Conservation (phyloP, 2,329 filamentous ascomycete species). For the Beauveria pseudobassiana region DNA sequence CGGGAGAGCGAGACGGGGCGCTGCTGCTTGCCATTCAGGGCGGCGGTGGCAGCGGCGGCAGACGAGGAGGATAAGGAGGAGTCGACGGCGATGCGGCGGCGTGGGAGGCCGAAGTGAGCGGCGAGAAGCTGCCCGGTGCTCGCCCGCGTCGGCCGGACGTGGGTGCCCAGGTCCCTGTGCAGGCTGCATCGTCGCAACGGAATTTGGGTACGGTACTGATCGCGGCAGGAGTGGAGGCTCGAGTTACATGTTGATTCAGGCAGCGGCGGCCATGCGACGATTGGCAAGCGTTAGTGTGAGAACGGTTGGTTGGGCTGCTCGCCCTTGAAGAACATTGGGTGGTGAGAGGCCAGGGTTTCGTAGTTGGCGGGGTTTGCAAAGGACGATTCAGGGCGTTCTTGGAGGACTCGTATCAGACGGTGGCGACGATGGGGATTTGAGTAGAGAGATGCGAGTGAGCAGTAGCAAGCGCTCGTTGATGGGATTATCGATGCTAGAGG, state of each 20-base stretch:
- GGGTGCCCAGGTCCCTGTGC: conserved; percentile 23
- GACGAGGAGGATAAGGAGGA: conserved; percentile 13
- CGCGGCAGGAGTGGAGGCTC: neutral
- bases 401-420: neutral
- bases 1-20: conserved; percentile 19
- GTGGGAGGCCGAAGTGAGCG: conserved; percentile 30
- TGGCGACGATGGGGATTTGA: neutral
- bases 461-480: neutral
- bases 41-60: conserved; percentile 18
- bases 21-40: conserved; percentile 13
- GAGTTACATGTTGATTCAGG: conserved; percentile 4
- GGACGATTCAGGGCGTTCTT: neutral
- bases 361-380: neutral
- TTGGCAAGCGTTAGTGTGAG: neutral
- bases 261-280: neutral
- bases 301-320: neutral
- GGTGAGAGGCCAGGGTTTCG: neutral
- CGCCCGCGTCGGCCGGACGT: conserved; percentile 32
- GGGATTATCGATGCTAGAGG: neutral
- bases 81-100: conserved; percentile 16
- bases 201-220: conserved; percentile 14
- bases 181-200: conserved; percentile 38
- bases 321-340: neutral
- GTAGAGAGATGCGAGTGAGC: neutral
- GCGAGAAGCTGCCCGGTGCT: conserved; percentile 50